Percentiles rank a stretch among this genome's conserved stretches.
phyloP scores from a whole-genome alignment of 192 early-diverging fungal species.

The Umbelopsis ramanniana region DNA sequence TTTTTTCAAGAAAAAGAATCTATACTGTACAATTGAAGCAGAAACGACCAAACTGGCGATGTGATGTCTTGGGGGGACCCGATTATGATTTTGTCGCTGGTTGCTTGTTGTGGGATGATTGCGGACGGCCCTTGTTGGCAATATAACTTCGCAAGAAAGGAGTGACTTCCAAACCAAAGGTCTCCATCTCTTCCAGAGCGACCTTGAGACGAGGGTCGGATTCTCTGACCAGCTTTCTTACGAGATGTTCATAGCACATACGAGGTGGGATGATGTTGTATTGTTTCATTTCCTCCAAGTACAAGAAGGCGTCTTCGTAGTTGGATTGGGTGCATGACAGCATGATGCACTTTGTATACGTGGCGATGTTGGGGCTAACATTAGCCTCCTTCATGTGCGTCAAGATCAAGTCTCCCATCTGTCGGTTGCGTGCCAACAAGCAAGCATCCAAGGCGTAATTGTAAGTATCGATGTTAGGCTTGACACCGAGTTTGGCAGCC shows the following conservation, averaged over 20 bases:
- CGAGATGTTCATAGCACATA: constrained; percentile 53
- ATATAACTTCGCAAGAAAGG: constrained; percentile 2
- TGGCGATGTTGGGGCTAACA: constrained; percentile 53
- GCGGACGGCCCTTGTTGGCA: constrained; percentile 9
- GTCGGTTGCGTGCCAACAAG: constrained; percentile 49
- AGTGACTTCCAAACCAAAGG: constrained; percentile 48
- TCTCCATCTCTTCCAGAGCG: constrained; percentile 69
- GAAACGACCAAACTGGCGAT: no score
- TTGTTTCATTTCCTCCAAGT: constrained; percentile 73
- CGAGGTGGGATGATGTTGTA: constrained; percentile 59
- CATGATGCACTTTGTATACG: constrained; percentile 62
- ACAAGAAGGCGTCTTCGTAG: constrained; percentile 79
- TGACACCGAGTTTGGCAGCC: constrained; percentile 43
- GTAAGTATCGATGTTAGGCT: constrained; percentile 60
- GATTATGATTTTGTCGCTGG: no score
- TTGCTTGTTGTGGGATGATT: neutral
- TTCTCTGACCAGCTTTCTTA: constrained; percentile 59
- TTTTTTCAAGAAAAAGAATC: neutral
- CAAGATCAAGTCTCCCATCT: constrained; percentile 55
- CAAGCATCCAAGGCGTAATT: constrained; percentile 60
- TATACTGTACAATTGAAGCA: constrained; percentile 19
- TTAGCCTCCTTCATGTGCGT: constrained; percentile 51
- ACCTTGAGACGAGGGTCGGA: constrained; percentile 62
- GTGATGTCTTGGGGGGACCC: no score
- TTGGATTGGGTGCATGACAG: constrained; percentile 55